phyloP scores from a whole-genome alignment of 2,329 filamentous ascomycete genomes.

The Cytospora mali region DNA sequence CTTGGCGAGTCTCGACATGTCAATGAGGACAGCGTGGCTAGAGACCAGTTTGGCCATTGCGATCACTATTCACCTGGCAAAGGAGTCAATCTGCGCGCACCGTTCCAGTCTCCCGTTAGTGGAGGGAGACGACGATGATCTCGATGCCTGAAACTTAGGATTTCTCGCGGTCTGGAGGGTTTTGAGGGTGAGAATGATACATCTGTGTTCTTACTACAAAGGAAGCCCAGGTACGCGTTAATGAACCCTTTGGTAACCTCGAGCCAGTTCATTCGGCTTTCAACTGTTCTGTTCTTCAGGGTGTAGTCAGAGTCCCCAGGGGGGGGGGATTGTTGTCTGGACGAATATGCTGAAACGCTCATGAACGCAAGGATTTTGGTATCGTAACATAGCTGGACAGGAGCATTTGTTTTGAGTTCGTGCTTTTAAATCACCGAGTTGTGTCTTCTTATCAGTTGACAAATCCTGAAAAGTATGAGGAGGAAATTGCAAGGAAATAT shows the following conservation, averaged over 20 bases:
- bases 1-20: constrained; percentile 38
- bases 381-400: too few species aligned
- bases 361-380: too few species aligned
- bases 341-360: background rate
- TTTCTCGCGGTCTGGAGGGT: background rate
- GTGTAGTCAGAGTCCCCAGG: background rate
- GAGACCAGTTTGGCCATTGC: constrained; percentile 37
- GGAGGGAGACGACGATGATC: constrained; percentile 29
- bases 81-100: constrained; percentile 32
- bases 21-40: constrained; percentile 39
- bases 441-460: too few species aligned
- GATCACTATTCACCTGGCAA: constrained; percentile 40
- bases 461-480: too few species aligned
- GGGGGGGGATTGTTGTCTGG: too few species aligned
- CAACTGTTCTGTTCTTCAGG: background rate
- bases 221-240: background rate
- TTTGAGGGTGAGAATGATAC: background rate
- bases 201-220: background rate
- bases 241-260: background rate
- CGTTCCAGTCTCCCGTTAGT: constrained; percentile 20
- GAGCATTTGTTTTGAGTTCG: too few species aligned
- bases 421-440: too few species aligned
- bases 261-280: background rate
- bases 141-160: constrained; percentile 29
- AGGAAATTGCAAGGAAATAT: too few species aligned